phyloP scores from a whole-genome alignment of 2,329 filamentous ascomycete species.

The Cordyceps fumosorosea region DNA sequence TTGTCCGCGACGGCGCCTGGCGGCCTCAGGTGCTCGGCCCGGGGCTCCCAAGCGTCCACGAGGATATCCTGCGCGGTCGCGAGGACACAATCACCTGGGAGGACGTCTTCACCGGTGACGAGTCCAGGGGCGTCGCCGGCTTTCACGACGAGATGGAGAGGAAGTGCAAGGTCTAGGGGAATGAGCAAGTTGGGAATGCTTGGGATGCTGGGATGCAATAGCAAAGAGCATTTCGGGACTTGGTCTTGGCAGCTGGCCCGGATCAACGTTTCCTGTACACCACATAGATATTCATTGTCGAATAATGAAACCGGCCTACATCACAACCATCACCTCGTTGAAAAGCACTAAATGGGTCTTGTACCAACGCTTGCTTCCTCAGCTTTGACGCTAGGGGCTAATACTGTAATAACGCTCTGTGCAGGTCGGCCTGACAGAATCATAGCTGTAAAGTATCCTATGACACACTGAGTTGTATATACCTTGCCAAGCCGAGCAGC shows the following conservation, averaged over 20 bases:
- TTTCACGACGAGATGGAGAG: constrained; percentile 94
- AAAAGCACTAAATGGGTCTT: background rate
- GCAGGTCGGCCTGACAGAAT: background rate
- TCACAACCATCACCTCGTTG: background rate
- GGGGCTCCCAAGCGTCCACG: constrained; percentile 63
- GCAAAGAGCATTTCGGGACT: background rate
- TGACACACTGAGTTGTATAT: background rate
- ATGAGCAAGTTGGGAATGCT: background rate
- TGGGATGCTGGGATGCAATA: background rate
- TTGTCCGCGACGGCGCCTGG: constrained; percentile 74
- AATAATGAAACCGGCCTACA: constrained; percentile 1
- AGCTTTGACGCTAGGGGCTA: background rate
- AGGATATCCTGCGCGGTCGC: constrained; percentile 77
- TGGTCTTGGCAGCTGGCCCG: background rate
- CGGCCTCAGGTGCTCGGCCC: constrained; percentile 62
- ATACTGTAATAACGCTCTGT: background rate
- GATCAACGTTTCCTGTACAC: constrained; percentile 4
- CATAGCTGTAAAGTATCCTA: background rate
- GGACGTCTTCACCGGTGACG: constrained; percentile 81
- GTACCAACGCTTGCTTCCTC: background rate
- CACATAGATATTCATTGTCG: background rate
- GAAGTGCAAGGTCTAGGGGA: constrained; percentile 64
- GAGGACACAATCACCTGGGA: constrained; percentile 83
- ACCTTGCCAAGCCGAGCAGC: background rate
- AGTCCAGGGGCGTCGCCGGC: constrained; percentile 60